Base-by-base conservation (phyloP, 192 early-diverging fungal genomes). In the Backusella luteola region DNA sequence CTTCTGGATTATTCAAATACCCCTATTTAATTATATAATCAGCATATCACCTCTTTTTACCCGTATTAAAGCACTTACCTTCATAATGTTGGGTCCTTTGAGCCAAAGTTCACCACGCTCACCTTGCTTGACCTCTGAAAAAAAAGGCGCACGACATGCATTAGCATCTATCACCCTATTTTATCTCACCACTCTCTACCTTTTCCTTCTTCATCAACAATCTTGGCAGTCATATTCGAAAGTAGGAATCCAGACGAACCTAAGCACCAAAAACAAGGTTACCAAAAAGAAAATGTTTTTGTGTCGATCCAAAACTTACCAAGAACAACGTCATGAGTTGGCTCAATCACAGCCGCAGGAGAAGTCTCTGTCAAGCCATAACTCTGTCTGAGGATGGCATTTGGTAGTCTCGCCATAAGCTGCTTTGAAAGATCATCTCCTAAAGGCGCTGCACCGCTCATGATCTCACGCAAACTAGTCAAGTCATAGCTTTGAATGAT, bases 91-190 rank as follows among this genome's bases (percentile, higher is more conserved):
- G 19, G 95, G 94, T 0, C 79, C 75, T 36, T 76, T 76, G 73
- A 96, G 76, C 84, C 93, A 96, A 39, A 99, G 83, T 84, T 99
- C 96, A 49, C 96, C 97, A 0, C 69, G 75, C 66, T 92, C 77
- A 32, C 85, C 81, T 34, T 78, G 71, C 0, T 80, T 86, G 11
- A 92, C 69, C 67, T 89, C 90, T 85, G 69, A 34, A 17, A 26
- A 63, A 41, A 11, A 21, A 32, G 32, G 41, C 2, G 21, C 38
- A 26, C 29, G 11, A 34, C 15, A 29, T 21, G n/a, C 21, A 15
- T 44, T 41, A 23, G 23, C 34, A 21, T 34, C 3, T 42, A n/a
- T 1, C 17, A 67, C 6, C 7, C 26, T 6, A 35, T 67, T 44
- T 69, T n/a, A 19, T n/a, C 34, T 14, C 21, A 49, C 23, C 11